A percentile compares a stretch with the other conserved stretches of the same genome.
Evolutionary conservation across 768 basidiomycete species (phyloP).

Genomic region (Naganishia vishniacii): DNA sequence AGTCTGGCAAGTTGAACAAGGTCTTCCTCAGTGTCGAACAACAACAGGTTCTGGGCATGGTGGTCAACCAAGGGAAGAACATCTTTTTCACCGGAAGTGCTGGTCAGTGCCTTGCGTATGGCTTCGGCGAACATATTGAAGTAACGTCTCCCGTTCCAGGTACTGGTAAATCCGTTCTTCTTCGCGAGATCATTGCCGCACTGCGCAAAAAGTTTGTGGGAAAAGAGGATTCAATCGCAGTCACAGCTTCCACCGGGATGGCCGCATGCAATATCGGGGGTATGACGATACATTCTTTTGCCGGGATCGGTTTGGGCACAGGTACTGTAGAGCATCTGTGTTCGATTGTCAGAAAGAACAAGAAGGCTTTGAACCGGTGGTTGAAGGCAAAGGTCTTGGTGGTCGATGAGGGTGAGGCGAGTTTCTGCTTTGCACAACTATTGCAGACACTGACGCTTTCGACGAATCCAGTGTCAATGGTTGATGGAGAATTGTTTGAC

Average conservation of each 20-base stretch:
- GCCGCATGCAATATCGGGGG: conserved; percentile 98
- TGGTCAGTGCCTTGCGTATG: conserved; percentile 55
- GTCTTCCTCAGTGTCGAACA: conserved; percentile 81
- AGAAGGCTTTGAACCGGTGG: conserved; percentile 77
- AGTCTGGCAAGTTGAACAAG: conserved; percentile 15
- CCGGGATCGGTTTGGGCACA: conserved; percentile 81
- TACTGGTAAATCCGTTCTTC: conserved; percentile 90
- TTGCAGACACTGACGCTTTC: neutral
- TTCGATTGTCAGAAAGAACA: conserved; percentile 69
- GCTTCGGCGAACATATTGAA: neutral
- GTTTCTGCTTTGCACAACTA: neutral
- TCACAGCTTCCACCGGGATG: conserved; percentile 94
- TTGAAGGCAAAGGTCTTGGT: conserved; percentile 74
- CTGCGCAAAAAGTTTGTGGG: conserved; percentile 59
- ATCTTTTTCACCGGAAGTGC: conserved; percentile 97
- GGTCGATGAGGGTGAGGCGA: conserved; percentile 70
- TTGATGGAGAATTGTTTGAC: conserved; percentile 78
- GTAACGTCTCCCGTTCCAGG: conserved; percentile 54
- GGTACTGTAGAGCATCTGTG: conserved; percentile 62
- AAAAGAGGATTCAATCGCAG: conserved; percentile 68
- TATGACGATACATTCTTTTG: conserved; percentile 88
- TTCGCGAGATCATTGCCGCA: conserved; percentile 79
- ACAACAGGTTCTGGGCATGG: conserved; percentile 71
- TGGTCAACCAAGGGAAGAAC: conserved; percentile 61
- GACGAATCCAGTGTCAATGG: conserved; percentile 76